These are phyloP conservation scores for Aureobasidium lini DNA, from an alignment of 2,329 filamentous ascomycete species.

Conservation along the genomic window DNA sequence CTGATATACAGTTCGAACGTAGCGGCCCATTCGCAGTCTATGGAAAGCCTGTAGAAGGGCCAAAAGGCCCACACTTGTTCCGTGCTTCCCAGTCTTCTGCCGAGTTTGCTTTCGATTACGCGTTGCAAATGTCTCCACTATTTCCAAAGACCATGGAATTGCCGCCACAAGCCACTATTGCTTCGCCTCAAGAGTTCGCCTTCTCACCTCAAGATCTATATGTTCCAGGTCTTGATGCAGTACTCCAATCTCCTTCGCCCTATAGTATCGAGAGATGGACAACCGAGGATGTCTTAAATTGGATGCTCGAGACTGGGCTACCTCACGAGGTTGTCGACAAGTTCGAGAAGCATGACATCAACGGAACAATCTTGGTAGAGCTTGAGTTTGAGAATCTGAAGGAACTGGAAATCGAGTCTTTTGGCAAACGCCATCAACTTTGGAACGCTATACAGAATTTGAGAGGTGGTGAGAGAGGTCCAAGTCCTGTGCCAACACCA, in stretches of 20 bases:
- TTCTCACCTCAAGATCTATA: constrained; percentile 27
- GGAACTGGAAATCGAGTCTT: constrained; percentile 72
- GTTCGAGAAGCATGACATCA: constrained; percentile 89
- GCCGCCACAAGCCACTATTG: constrained; percentile 27
- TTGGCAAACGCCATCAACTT: constrained; percentile 69
- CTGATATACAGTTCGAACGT: constrained; percentile 47
- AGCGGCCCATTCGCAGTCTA: constrained; percentile 50
- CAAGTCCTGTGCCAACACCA: constrained; percentile 38
- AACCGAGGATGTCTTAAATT: constrained; percentile 70
- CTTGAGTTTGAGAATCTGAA: constrained; percentile 83
- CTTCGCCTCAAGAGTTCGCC: constrained; percentile 27
- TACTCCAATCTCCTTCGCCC: constrained; percentile 8
- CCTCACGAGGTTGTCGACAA: constrained; percentile 70
- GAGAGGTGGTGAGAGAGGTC: constrained; percentile 39
- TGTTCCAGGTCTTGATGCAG: constrained; percentile 18
- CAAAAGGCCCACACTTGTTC: constrained; percentile 80
- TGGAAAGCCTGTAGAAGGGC: constrained; percentile 66
- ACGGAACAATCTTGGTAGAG: constrained; percentile 77
- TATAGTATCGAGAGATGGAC: constrained; percentile 58
- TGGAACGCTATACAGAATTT: constrained; percentile 74
- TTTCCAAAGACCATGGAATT: constrained; percentile 52
- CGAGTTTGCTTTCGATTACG: constrained; percentile 43
- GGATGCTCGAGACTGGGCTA: constrained; percentile 78
- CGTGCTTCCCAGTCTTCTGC: constrained; percentile 57
- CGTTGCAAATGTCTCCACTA: constrained; percentile 64